Evolutionary conservation across 805 yeast species (phyloP), one percentile per base, ranked within the genome.

Genomic region (Candida coleopterorum): DNA sequence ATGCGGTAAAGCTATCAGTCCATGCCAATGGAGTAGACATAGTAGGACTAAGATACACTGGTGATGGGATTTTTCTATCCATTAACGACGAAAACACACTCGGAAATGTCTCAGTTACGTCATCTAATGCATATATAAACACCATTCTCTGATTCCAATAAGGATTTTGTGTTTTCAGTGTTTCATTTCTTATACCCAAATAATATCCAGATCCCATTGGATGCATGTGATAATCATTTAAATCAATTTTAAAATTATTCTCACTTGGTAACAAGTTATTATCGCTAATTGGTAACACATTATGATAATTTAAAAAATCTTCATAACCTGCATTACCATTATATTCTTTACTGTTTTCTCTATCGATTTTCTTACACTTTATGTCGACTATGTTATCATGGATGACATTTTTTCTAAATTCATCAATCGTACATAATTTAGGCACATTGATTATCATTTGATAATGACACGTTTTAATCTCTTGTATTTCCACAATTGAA

Each of bases 391-490:
- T 49, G 18, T 51, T 45, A 18, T 55, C 60, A 17, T 53, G 53
- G 9, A 43, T 34, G 11, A 46, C 37, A 17, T 38, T 49, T 4
- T 62, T 60, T 26, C 40, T 34, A 35, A 67, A 63, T 32, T 62
- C 67, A 46, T 62, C 51, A 49, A 51, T 30, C 37, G 39, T 39
- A 44, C 87, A 81, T 17, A 81, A 56, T 6, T 56, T 50, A 0
- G 79, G 79, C 0, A 79, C 64, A 32, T 65, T 66, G 3, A 81
- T 56, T 18, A 61, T 60, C 55, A 77, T 65, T 44, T 65, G 65
- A 49, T 81, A 81, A 30, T 70, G 70, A 51, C 88, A 81, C 0
- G 81, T 75, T 37, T 64, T 68, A 22, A 66, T 56, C 52, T 81
- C 88, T 33, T 58, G 58, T 3, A 77, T 64, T 49, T 70, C 69